Percentiles rank a stretch among this genome's conserved stretches.
Conservation (phyloP, 2,329 filamentous ascomycete species). For the Dactylellina haptotyla region DNA sequence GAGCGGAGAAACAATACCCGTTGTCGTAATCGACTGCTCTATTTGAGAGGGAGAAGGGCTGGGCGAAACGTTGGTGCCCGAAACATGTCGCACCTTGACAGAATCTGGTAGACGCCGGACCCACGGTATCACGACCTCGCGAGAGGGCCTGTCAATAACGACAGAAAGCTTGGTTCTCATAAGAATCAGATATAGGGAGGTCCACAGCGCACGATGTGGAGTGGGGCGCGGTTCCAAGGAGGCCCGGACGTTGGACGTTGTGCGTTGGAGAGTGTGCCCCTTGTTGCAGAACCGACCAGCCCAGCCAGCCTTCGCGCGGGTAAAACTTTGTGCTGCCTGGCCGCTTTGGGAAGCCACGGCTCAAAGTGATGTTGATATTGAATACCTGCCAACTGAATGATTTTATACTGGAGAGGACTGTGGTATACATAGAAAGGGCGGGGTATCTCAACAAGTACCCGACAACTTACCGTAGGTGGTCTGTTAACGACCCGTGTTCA, state of each 20-base stretch:
- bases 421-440: too few relatives aligned
- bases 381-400: too few relatives aligned
- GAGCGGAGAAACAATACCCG: background rate
- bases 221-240: constrained; percentile 45
- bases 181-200: background rate
- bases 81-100: constrained; percentile 29
- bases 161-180: constrained; percentile 11
- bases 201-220: too few relatives aligned
- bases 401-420: too few relatives aligned
- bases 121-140: background rate
- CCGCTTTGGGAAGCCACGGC: too few relatives aligned
- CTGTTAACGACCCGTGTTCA: too few relatives aligned
- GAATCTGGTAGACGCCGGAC: constrained; percentile 3
- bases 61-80: constrained; percentile 17
- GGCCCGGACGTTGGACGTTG: constrained; percentile 22
- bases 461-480: too few relatives aligned
- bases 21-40: background rate
- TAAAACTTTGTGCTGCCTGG: background rate
- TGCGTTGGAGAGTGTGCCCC: constrained; percentile 40
- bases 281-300: constrained; percentile 41
- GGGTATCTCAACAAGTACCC: too few relatives aligned
- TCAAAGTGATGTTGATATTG: too few relatives aligned
- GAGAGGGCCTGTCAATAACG: constrained; percentile 22
- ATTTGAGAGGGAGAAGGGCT: background rate
- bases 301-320: constrained; percentile 3